Conservation (phyloP, 306 rosid species). For the Gynostemma pentaphyllum region DNA sequence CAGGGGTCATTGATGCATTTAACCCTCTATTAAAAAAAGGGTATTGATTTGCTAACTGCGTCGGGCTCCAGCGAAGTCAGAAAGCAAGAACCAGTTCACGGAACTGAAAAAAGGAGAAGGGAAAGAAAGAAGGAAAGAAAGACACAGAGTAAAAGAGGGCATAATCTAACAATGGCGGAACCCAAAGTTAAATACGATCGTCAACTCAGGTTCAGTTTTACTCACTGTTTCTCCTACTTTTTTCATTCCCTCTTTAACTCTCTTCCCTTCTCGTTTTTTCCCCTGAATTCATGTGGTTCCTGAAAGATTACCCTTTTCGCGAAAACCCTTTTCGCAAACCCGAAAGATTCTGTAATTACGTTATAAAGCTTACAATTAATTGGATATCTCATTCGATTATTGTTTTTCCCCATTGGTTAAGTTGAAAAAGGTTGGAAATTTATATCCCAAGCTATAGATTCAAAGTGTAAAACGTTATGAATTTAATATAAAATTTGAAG, state of each 20-base stretch:
- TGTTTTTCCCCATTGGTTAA: neutral
- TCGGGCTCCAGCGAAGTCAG: neutral
- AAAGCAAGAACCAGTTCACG: neutral
- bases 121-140: neutral
- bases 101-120: neutral
- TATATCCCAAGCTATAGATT: too few species aligned
- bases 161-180: slow-evolving; percentile 19
- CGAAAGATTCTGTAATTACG: neutral
- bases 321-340: neutral
- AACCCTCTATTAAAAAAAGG: too few species aligned
- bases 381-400: too few species aligned
- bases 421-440: too few species aligned
- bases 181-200: slow-evolving; percentile 12
- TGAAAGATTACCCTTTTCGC: neutral
- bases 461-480: too few species aligned
- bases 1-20: too few species aligned
- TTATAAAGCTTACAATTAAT: too few species aligned
- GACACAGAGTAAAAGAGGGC: too few species aligned
- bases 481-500: too few species aligned
- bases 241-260: neutral
- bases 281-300: neutral
- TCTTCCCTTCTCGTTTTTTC: neutral
- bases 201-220: slow-evolving; percentile 8
- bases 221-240: neutral
- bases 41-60: too few species aligned